Base-by-base conservation (phyloP, 345 rosid genomes). In the Linum lewisii region DNA sequence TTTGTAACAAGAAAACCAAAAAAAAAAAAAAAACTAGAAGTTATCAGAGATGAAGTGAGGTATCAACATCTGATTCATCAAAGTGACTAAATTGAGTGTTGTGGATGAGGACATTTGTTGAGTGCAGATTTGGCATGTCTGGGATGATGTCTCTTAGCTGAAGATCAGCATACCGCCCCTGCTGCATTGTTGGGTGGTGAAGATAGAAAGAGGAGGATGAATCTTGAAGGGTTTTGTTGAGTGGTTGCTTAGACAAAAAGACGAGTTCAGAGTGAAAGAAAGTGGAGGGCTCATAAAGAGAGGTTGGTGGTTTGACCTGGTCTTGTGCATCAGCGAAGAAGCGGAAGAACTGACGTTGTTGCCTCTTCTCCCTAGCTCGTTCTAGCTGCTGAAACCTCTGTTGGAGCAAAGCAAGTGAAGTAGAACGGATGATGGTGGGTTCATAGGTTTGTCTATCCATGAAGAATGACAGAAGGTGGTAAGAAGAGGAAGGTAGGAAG, bases 31-130 rank as follows among this genome's bases (percentile, higher is more conserved):
- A 9, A 38, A 42, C n/a, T n/a, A 42, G 18, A 42, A 42, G 0
- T 9, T 26, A 29, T 29, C 34, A 80, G 54, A 80, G 69, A 75
- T 75, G 84, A 72, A 77, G 82, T 57, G 79, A 75, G 55, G 76
- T 72, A 60, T 75, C 76, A 47, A 72, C 76, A 37, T 75, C 72
- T 60, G 68, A 67, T 53, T 69, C 75, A 60, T 73, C 66, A 22
- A 63, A 29, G 66, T 54, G 57, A 20, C 61, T 60, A 37, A 11
- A 42, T 1, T 42, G 47, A 42, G 47, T 45, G 54, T 22, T 55
- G 57, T 69, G 56, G 55, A 37, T 65, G 45, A 59, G 51, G 57
- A 47, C 55, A 16, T 63, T 69, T 58, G 44, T 49, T 9, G 66
- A 60, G 69, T 51, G 49, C 63, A 70, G 63, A 57, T 64, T 60